A percentile compares a stretch with the other conserved stretches of the same genome.
These are phyloP conservation scores for Talaromyces sp. DNA, from an alignment of 2,329 filamentous ascomycete genomes.

Conservation along the genomic window DNA sequence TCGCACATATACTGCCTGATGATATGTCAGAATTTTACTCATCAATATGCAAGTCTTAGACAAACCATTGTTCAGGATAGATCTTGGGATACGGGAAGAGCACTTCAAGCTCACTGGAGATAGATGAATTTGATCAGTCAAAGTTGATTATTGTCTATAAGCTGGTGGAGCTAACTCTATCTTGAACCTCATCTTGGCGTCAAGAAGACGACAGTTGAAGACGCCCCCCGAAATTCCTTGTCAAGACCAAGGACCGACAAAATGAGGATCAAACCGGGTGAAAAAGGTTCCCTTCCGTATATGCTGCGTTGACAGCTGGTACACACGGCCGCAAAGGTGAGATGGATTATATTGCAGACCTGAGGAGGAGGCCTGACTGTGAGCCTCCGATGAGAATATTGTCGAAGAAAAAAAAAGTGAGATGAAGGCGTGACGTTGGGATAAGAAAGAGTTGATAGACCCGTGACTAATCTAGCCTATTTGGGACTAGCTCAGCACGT, in stretches of 20 bases:
- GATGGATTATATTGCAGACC: not conserved
- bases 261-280: not conserved
- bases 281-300: not conserved
- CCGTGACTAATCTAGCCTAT: conserved; percentile 1
- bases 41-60: not conserved
- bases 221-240: conserved; percentile 2
- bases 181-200: conserved; percentile 63
- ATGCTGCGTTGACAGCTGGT: not conserved
- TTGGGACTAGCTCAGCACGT: conserved; percentile 5
- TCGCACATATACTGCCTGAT: conserved; percentile 64
- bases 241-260: not conserved
- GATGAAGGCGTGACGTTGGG: not conserved
- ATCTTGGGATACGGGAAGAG: conserved; percentile 71
- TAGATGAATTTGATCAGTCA: not conserved
- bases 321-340: not conserved
- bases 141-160: conserved; percentile 8
- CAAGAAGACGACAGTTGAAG: conserved; percentile 3
- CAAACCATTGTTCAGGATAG: conserved; percentile 58
- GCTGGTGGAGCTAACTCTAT: conserved; percentile 54
- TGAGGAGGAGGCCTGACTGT: not conserved
- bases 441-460: conserved; percentile 1
- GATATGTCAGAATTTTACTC: conserved; percentile 3
- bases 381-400: not conserved
- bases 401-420: not conserved
- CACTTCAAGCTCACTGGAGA: conserved; percentile 57